A percentile compares a stretch with the other conserved stretches of the same genome.
These are phyloP conservation scores for Phaeosphaeriaceae sp. DNA, from an alignment of 2,329 filamentous ascomycete genomes.

Conservation along the genomic window DNA sequence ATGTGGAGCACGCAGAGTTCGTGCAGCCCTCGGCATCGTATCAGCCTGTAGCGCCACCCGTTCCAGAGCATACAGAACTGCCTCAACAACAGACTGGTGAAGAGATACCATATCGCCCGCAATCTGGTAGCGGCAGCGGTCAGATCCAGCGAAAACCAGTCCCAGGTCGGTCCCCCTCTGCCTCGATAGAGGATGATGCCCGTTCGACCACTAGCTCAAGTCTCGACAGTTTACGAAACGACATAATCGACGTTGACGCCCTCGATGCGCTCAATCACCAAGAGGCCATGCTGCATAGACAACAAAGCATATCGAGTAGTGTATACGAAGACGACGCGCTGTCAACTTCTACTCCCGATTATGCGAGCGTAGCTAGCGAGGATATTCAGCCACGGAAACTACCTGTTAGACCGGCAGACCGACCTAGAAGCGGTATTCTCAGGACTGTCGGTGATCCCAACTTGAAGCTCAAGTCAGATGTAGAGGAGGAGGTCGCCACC, in stretches of 20 bases:
- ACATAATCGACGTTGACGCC: constrained; percentile 55
- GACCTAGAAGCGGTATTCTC: constrained; percentile 79
- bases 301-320: constrained; percentile 54
- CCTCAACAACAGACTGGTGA: constrained; percentile 29
- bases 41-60: constrained; percentile 43
- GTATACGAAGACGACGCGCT: constrained; percentile 71
- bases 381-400: constrained; percentile 48
- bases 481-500: constrained; percentile 58
- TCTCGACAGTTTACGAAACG: constrained; percentile 53
- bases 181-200: constrained; percentile 45
- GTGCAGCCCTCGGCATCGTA: constrained; percentile 40
- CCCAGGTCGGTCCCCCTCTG: constrained; percentile 51
- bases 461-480: constrained; percentile 50
- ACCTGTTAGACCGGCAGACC: constrained; percentile 65
- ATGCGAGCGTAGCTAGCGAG: constrained; percentile 70
- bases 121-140: constrained; percentile 33
- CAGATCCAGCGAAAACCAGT: constrained; percentile 49
- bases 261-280: constrained; percentile 44
- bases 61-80: constrained; percentile 46
- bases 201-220: constrained; percentile 51
- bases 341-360: constrained; percentile 75
- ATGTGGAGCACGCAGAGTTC: constrained; percentile 49
- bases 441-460: constrained; percentile 74
- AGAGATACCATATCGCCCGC: constrained; percentile 34
- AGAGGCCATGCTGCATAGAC: constrained; percentile 35